A percentile compares a stretch with the other conserved stretches of the same genome.
phyloP scores from a whole-genome alignment of 495 filamentous ascomycete species.

The Bombardia bombarda region DNA sequence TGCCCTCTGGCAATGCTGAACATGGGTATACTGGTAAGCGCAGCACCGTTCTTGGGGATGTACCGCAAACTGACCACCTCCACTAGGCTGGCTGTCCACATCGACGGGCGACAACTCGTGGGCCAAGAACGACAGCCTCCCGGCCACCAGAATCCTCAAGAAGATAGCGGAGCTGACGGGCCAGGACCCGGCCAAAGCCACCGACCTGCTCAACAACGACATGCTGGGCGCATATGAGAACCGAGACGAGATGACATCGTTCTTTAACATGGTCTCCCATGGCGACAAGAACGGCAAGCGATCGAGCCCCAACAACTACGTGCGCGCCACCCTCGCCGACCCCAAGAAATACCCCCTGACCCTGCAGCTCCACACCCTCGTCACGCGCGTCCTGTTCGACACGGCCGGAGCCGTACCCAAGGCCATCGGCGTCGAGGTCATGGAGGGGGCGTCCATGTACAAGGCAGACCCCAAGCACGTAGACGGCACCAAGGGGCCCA shows the following conservation, averaged over 20 bases:
- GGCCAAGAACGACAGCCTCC: conserved; percentile 19
- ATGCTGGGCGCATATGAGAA: conserved; percentile 29
- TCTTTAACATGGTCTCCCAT: conserved; percentile 38
- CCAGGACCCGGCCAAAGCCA: conserved; percentile 23
- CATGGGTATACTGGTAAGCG: conserved; percentile 33
- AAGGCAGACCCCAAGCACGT: conserved; percentile 35
- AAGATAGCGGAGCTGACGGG: conserved; percentile 24
- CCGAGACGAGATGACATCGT: conserved; percentile 30
- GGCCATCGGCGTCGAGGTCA: conserved; percentile 38
- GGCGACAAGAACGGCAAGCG: conserved; percentile 31
- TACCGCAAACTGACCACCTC: background rate
- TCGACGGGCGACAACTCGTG: conserved; percentile 25
- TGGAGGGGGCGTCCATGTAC: conserved; percentile 34
- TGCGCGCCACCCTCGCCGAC: conserved; percentile 37
- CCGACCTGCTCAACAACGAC: conserved; percentile 27
- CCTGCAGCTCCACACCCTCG: conserved; percentile 38
- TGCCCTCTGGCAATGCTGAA: conserved; percentile 24
- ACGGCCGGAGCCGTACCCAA: conserved; percentile 19
- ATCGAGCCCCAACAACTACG: conserved; percentile 33
- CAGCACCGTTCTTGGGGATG: background rate
- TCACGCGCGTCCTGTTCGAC: conserved; percentile 37
- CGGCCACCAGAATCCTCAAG: conserved; percentile 23
- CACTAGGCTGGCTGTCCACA: conserved; percentile 31
- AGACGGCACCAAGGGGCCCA: conserved; percentile 17
- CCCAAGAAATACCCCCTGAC: conserved; percentile 36